A percentile compares a stretch with the other conserved stretches of the same genome.
Evolutionary conservation across 805 yeast genomes (phyloP).

Genomic region (Limtongia smithiae): DNA sequence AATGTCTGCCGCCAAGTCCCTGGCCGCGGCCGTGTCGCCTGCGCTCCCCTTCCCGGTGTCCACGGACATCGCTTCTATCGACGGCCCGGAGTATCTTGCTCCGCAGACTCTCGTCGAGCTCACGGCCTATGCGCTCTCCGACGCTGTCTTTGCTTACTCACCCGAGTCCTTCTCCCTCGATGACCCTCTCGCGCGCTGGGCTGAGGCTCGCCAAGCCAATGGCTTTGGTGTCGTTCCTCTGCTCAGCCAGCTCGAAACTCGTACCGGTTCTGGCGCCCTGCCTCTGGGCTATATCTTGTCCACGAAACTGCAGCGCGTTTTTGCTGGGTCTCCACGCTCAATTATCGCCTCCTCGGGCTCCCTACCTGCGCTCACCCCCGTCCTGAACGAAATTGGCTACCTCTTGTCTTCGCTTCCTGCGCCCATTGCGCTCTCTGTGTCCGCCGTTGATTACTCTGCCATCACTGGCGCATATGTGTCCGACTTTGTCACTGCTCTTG

Average conservation of each 20-base stretch:
- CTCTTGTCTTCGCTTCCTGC: slow-evolving; percentile 39
- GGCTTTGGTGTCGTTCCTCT: slow-evolving; percentile 57
- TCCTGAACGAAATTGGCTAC: slow-evolving; percentile 43
- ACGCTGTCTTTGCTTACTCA: slow-evolving; percentile 58
- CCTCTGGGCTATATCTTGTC: slow-evolving; percentile 63
- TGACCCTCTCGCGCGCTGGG: slow-evolving; percentile 60
- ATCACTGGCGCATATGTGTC: slow-evolving; percentile 50
- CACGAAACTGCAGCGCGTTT: too few species aligned
- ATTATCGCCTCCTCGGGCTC: slow-evolving; percentile 66
- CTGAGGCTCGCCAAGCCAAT: slow-evolving; percentile 48
- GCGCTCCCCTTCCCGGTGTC: slow-evolving; percentile 12
- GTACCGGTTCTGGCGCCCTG: slow-evolving; percentile 79
- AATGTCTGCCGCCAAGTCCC: not conserved
- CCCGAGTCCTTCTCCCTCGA: slow-evolving; percentile 62
- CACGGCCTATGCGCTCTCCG: slow-evolving; percentile 35
- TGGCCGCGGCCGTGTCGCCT: not conserved
- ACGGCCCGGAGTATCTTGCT: slow-evolving; percentile 22
- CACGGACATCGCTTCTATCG: slow-evolving; percentile 14
- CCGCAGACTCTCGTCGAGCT: slow-evolving; percentile 30
- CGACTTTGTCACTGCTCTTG: slow-evolving; percentile 60
- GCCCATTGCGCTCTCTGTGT: slow-evolving; percentile 68
- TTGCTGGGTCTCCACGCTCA: slow-evolving; percentile 41
- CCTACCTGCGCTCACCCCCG: slow-evolving; percentile 63
- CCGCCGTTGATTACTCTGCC: slow-evolving; percentile 70
- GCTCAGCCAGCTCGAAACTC: slow-evolving; percentile 56